Evolutionary conservation across 768 basidiomycete genomes (phyloP), one percentile per base, ranked within the genome.

Genomic region (Panaeolus papilionaceus): DNA sequence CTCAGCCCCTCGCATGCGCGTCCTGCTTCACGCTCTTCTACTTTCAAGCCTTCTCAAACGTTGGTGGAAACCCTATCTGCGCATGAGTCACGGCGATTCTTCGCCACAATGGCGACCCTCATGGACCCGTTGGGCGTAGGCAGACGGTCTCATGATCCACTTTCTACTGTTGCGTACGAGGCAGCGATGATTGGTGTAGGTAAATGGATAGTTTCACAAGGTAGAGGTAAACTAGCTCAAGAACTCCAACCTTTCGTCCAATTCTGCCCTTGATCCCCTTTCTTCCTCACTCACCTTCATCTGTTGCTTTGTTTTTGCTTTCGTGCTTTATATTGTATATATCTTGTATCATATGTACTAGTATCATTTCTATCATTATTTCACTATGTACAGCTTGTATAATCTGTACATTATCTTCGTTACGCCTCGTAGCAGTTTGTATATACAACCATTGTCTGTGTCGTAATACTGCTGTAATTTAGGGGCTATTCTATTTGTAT

Each of bases 181-280:
- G 75, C 75, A 12, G 69, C 71, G 3, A 70, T 75, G 14, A 65
- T 77, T 61, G 76, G 76, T 0, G 67, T 77, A 28, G 38, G 71
- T 18, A 64, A 73, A 37, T 76, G 75, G 74, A 62, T 77, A 44
- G 71, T 58, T 4, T 16, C 33, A 16, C 54, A 37, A 10, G 26
- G 54, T 37, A 28, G 26, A 33, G 26, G 33, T n/a, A 58, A 58
- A 28, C 16, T 58, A 37, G 54, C 54, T 7, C 26, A 58, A 28
- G 54, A 58, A 14, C 54, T 58, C 3, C 54, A 58, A 33, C 54
- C 54, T n/a, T 58, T 58, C 33, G 54, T 58, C 3, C 54, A 58
- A 16, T 37, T 58, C 28, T 33, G 28, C 28, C 26, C 54, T 12
- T 28, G 33, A 58, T 23, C 33, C 54, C 6, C 4, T 10, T 16